Percentiles rank a stretch among this genome's conserved stretches.
Conservation (phyloP, 768 basidiomycete genomes). For the Amanita molliuscula region DNA sequence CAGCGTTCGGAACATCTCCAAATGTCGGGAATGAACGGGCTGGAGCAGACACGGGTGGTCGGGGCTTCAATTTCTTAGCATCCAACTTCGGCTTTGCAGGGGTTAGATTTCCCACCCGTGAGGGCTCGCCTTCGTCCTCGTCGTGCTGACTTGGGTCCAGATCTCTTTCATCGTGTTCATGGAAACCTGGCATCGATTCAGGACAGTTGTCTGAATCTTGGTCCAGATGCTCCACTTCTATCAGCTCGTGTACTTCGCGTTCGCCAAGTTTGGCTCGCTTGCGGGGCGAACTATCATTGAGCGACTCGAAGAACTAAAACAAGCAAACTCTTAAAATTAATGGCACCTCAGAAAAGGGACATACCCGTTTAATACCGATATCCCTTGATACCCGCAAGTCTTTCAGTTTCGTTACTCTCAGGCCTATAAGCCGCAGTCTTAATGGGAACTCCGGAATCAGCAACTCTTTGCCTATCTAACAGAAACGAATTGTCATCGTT, state of each 20-base stretch:
- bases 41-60: slow-evolving; percentile 17
- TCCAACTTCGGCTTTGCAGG: background rate
- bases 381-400: slow-evolving; percentile 50
- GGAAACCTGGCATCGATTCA: slow-evolving; percentile 42
- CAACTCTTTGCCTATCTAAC: slow-evolving; percentile 70
- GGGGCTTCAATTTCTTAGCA: slow-evolving; percentile 6
- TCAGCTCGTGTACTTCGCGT: slow-evolving; percentile 9
- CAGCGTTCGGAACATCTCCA: background rate
- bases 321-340: background rate
- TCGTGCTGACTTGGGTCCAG: slow-evolving; percentile 12
- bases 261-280: slow-evolving; percentile 23
- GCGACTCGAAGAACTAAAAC: slow-evolving; percentile 48
- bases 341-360: slow-evolving; percentile 9
- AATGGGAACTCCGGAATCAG: slow-evolving; percentile 74
- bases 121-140: slow-evolving; percentile 14
- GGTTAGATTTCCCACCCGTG: slow-evolving; percentile 6
- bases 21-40: slow-evolving; percentile 9
- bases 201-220: slow-evolving; percentile 12
- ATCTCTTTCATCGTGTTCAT: slow-evolving; percentile 40
- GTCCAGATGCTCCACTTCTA: slow-evolving; percentile 13
- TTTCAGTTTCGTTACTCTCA: slow-evolving; percentile 82
- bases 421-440: slow-evolving; percentile 74
- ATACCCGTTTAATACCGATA: slow-evolving; percentile 66
- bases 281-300: slow-evolving; percentile 19
- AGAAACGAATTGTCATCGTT: background rate